Conservation (phyloP, 2,329 filamentous ascomycete species). For the Colletotrichum scovillei region DNA sequence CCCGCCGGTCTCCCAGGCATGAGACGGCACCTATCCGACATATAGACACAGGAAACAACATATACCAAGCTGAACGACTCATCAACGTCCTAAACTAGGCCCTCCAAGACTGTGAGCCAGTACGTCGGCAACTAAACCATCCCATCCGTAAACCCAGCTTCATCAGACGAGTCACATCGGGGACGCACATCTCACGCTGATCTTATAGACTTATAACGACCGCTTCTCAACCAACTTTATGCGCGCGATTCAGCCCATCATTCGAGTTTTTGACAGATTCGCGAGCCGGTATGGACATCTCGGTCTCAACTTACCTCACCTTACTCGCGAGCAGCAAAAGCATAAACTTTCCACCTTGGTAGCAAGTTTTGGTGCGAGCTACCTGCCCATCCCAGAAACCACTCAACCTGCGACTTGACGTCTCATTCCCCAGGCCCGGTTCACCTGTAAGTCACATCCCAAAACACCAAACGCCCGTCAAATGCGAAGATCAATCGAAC, state of each 20-base stretch:
- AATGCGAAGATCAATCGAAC: constrained; percentile 22
- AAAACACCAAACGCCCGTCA: constrained; percentile 15
- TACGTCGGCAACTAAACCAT: not conserved
- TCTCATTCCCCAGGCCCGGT: not conserved
- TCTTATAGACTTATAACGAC: not conserved
- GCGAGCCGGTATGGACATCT: not conserved
- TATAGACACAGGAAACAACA: not conserved
- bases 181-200: not conserved
- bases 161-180: constrained; percentile 1
- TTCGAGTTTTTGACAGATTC: not conserved
- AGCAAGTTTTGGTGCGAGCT: too few relatives aligned
- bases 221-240: not conserved
- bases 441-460: not conserved
- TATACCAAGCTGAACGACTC: not conserved
- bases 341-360: not conserved
- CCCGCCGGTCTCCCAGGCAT: not conserved
- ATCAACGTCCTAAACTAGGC: not conserved
- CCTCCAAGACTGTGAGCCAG: too few relatives aligned
- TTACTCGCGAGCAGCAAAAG: not conserved
- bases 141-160: not conserved
- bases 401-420: constrained; percentile 4
- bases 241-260: constrained; percentile 9
- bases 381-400: not conserved
- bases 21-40: not conserved
- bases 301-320: not conserved